Base-by-base conservation (phyloP, 106 monocot genomes). In the Phalaenopsis aphrodite region DNA sequence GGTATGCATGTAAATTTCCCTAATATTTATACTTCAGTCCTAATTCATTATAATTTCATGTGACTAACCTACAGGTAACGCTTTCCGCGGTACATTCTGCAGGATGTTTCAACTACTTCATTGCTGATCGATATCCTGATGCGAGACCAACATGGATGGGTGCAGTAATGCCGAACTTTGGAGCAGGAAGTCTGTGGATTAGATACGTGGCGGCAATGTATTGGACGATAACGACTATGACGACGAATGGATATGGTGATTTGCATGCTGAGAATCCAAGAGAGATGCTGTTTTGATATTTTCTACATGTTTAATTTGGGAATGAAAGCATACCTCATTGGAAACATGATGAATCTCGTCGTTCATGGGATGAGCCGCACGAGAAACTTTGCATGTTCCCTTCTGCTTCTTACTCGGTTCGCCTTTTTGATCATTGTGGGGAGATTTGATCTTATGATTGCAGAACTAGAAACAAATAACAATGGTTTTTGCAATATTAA, bases 291-390 rank as follows among this genome's bases (percentile, higher is more conserved):
- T 88, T 90, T 90, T 77, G 93, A 88, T 48, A 86, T 88, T 56
- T 83, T 85, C 56, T 93, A 90, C 81, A 93, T 93, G 93, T 93
- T 93, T 77, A 88, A 93, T 82, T 81, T 93, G 86, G 90, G 86
- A 7, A 75, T 93, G 57, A 93, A 88, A 24, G 88, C 93, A 73
- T 93, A 93, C 78, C 78, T 93, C 77, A 93, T 93, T 72, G 93
- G 93, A 23, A 93, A 93, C 80, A 93, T 93, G 93, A 93, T 90
- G 39, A 93, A 93, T 75, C 86, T 93, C 55, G 85, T 93, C n/a
- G 93, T 93, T 10, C 93, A 93, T 78, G 88, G 86, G 19, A 90
- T 90, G 67, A 87, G 88, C 83, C 86, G 93, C 37, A 93, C 90
- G 77, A 84, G 87, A 87, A 90, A 93, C 46, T 93, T 93, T 76